These are phyloP conservation scores for Fusarium sublunatum DNA, from an alignment of 2,329 filamentous ascomycete genomes.

Conservation along the genomic window DNA sequence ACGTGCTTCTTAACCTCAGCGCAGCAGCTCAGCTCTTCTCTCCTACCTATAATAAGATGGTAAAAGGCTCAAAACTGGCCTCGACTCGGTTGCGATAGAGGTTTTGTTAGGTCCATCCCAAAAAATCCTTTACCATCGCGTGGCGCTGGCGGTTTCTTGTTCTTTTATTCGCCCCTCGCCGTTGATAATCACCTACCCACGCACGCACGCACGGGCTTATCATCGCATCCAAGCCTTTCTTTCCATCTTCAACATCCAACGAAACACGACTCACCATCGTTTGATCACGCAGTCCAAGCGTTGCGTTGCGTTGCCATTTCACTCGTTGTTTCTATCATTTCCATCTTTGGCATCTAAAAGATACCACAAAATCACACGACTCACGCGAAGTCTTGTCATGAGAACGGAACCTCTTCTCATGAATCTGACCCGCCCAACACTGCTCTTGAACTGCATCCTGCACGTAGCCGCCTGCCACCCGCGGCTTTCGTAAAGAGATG, in stretches of 20 bases:
- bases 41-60: conserved; percentile 1
- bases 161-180: conserved; percentile 29
- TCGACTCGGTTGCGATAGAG: conserved; percentile 12
- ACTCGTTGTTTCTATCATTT: conserved; percentile 17
- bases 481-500: conserved; percentile 45
- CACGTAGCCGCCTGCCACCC: conserved; percentile 37
- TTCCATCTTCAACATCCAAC: conserved; percentile 31
- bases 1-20: conserved; percentile 30
- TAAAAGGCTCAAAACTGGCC: neutral
- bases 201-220: conserved; percentile 41
- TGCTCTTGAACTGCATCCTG: conserved; percentile 39
- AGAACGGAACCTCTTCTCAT: conserved; percentile 32
- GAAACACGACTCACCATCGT: conserved; percentile 4
- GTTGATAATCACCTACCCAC: conserved; percentile 32
- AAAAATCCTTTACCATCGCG: conserved; percentile 11
- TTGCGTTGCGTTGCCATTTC: conserved; percentile 9
- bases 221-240: conserved; percentile 26
- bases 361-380: conserved; percentile 5
- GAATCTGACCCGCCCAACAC: conserved; percentile 35
- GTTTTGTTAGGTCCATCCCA: neutral
- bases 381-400: conserved; percentile 39
- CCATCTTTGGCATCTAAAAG: conserved; percentile 1
- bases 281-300: conserved; percentile 10
- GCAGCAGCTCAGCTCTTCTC: conserved; percentile 2
- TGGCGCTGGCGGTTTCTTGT: conserved; percentile 20